Evolutionary conservation across 2,329 filamentous ascomycete species (phyloP).

Genomic region (Colletotrichum sp.): DNA sequence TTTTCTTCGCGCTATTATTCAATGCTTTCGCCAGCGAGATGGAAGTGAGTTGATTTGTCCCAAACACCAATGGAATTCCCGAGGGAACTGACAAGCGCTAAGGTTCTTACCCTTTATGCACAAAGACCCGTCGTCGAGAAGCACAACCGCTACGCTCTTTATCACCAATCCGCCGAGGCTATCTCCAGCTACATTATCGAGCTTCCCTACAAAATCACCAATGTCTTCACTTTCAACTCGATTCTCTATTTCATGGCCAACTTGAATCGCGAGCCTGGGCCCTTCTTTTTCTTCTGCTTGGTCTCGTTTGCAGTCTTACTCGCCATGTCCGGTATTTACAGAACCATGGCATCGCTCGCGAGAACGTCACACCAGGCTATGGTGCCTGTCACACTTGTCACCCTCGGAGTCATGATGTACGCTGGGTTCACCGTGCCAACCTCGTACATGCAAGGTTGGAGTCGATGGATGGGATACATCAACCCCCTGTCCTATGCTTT

Average conservation of each 20-base stretch:
- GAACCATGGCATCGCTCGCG: constrained; percentile 32
- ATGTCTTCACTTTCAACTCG: constrained; percentile 64
- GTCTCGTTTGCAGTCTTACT: constrained; percentile 38
- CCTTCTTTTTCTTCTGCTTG: constrained; percentile 66
- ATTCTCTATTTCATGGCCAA: constrained; percentile 72
- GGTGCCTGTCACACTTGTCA: constrained; percentile 63
- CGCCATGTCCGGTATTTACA: constrained; percentile 33
- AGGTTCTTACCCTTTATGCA: constrained; percentile 25
- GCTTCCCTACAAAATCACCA: constrained; percentile 65
- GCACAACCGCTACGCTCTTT: constrained; percentile 32
- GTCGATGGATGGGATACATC: constrained; percentile 82
- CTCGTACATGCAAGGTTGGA: constrained; percentile 79
- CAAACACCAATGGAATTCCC: no score
- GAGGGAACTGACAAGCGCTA: not conserved
- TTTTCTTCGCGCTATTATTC: constrained; percentile 38
- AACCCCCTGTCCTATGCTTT: constrained; percentile 83
- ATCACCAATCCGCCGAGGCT: constrained; percentile 54
- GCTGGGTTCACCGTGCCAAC: constrained; percentile 73
- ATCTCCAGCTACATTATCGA: constrained; percentile 69
- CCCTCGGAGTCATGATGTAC: constrained; percentile 70
- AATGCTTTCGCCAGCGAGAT: constrained; percentile 31
- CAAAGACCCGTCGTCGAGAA: constrained; percentile 31
- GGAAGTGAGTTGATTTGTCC: constrained; percentile 18
- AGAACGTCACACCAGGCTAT: constrained; percentile 34
- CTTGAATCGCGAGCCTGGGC: constrained; percentile 59